Evolutionary conservation across 148 eudicot species (phyloP), one percentile per base, ranked within the genome.

Genomic region (Salicornia ramosissima): DNA sequence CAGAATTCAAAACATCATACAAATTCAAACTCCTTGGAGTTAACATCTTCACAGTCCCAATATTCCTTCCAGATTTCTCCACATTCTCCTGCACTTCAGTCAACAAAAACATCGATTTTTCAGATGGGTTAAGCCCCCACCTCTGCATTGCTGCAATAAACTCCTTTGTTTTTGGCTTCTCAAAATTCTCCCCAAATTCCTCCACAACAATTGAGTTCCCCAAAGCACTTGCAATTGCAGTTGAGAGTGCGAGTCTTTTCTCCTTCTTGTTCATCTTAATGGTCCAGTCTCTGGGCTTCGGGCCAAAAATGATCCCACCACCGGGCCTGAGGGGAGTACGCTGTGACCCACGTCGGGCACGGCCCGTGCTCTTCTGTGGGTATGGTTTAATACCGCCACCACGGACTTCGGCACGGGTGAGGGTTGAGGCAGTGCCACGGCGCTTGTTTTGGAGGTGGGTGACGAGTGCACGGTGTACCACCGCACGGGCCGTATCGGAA

Each of bases 341-440:
- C 56, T 80, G 79, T 0, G 98, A 93, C 11, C 98, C 98, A 1
- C 90, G 87, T 0, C 98, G 80, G 16, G 98, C 98, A n/a, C 88
- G 80, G 21, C 98, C 98, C 55, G 95, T 87, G 42, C 83, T 84
- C 83, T 93, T 93, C 67, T 93, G 98, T 0, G 85, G 89, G 79
- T 83, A 90, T 64, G 98, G 98, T 21, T 93, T 93, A 4, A 24
- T 59, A 0, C 98, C 98, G 0, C 98, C 98, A 0, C 98, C 98
- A 14, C 90, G 83, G 1, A 93, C 98, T 59, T 93, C 96, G 13
- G 80, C 95, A 30, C 96, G 95, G 34, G 98, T 93, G 53, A 90
- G 92, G 33, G 96, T 93, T 29, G 96, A 90, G 61, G 98, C 98
- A 1, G 98, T 93, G 6, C 96, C 96, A 34, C 95, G 90, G 29